Conservation (phyloP, 805 yeast species). For the Kodamaea kakaduensis region DNA sequence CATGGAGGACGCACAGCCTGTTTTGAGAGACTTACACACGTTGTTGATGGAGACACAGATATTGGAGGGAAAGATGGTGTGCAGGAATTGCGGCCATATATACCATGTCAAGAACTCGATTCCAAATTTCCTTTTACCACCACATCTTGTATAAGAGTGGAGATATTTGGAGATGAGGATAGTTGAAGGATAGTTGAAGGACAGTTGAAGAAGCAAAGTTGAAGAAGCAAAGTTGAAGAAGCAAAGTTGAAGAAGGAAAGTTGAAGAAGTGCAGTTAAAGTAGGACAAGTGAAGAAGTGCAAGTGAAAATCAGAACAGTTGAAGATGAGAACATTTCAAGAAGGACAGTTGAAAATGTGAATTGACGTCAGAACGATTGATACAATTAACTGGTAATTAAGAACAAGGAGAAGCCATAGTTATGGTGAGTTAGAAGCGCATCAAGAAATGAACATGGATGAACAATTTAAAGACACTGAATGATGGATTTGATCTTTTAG, state of each 20-base stretch:
- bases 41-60: slow-evolving; percentile 83
- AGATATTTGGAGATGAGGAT: not conserved
- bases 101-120: slow-evolving; percentile 90
- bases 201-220: not conserved
- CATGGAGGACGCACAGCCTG: slow-evolving; percentile 46
- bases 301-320: not conserved
- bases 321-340: not conserved
- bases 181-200: not conserved
- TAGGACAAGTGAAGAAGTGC: not conserved
- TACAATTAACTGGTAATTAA: no score
- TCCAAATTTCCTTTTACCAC: slow-evolving; percentile 91
- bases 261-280: no score
- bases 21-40: slow-evolving; percentile 72
- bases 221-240: not conserved
- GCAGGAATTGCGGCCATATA: slow-evolving; percentile 80
- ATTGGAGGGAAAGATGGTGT: slow-evolving; percentile 82
- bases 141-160: slow-evolving; percentile 62
- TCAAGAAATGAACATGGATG: not conserved
- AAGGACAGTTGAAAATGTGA: not conserved
- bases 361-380: no score
- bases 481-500: no score
- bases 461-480: not conserved
- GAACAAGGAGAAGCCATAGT: no score
- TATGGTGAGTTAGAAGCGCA: not conserved
- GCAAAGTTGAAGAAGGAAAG: not conserved